Evolutionary conservation across 1,284 basidiomycete species (phyloP).

Genomic region (Apiotrichum laibachii): DNA sequence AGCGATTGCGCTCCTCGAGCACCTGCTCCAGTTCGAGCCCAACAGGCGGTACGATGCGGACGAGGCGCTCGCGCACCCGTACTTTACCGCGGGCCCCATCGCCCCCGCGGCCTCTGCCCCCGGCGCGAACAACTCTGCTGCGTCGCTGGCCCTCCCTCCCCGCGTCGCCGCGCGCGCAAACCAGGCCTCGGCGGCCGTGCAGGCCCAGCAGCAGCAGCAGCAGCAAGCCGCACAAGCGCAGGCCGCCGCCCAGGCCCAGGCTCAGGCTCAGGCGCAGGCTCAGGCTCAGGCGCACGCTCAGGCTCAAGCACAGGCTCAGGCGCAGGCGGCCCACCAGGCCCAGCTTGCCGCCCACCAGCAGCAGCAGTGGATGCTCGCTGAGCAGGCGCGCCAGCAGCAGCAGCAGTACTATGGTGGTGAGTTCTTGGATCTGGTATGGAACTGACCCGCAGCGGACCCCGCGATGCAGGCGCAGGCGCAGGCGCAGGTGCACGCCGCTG

Average conservation of each 20-base stretch:
- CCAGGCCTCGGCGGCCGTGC: slow-evolving; percentile 43
- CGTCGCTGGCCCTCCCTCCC: slow-evolving; percentile 42
- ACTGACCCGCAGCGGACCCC: slow-evolving; percentile 16
- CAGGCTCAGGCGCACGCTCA: slow-evolving; percentile 49
- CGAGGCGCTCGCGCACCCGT: slow-evolving; percentile 88
- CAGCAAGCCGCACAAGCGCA: slow-evolving; percentile 37
- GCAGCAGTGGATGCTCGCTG: slow-evolving; percentile 30
- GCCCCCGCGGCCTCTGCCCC: slow-evolving; percentile 41
- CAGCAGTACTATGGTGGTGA: slow-evolving; percentile 37
- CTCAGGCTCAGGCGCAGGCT: slow-evolving; percentile 14
- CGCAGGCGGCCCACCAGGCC: slow-evolving; percentile 31
- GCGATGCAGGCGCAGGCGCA: slow-evolving; percentile 6
- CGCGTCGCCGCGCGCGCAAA: slow-evolving; percentile 42
- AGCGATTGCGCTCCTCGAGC: slow-evolving; percentile 94
- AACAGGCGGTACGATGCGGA: slow-evolving; percentile 86
- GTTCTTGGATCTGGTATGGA: background rate
- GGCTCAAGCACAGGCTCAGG: slow-evolving; percentile 44
- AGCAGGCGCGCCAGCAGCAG: slow-evolving; percentile 30
- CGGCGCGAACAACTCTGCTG: slow-evolving; percentile 29
- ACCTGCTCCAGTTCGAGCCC: slow-evolving; percentile 94
- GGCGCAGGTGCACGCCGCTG: slow-evolving; percentile 4
- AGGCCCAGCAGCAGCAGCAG: slow-evolving; percentile 32
- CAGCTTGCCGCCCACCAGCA: slow-evolving; percentile 42
- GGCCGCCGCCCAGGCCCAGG: slow-evolving; percentile 44
- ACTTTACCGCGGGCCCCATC: slow-evolving; percentile 64